A percentile compares a stretch with the other conserved stretches of the same genome.
phyloP scores from a whole-genome alignment of 139 green algal genomes.

The Chlorella sp. region DNA sequence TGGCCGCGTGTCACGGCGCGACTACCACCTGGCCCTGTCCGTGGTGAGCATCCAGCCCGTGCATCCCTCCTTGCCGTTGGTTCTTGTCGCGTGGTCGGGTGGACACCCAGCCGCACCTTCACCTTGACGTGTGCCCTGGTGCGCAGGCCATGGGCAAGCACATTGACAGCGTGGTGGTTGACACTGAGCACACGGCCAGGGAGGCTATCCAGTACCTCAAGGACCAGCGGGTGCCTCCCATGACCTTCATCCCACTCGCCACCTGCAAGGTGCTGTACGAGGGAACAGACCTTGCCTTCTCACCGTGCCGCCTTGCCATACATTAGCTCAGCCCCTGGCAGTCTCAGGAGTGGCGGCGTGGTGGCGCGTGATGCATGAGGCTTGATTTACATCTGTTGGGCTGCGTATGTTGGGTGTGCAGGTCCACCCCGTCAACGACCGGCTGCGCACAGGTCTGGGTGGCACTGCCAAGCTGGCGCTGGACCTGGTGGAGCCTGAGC shows the following conservation, averaged over 20 bases:
- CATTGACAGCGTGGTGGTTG: slow-evolving; percentile 88
- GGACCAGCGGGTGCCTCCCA: slow-evolving; percentile 58
- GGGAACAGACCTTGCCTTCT: too few relatives aligned
- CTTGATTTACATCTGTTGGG: too few relatives aligned
- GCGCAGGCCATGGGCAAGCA: slow-evolving; percentile 60
- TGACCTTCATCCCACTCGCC: slow-evolving; percentile 87
- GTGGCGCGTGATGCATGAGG: too few relatives aligned
- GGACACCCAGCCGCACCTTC: too few relatives aligned
- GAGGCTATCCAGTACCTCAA: slow-evolving; percentile 45
- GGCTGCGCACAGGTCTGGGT: slow-evolving; percentile 66
- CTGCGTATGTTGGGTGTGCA: too few relatives aligned
- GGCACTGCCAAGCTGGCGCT: slow-evolving; percentile 70
- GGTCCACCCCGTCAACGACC: slow-evolving; percentile 60
- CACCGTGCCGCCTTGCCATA: too few relatives aligned
- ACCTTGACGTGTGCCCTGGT: too few relatives aligned
- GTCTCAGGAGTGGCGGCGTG: too few relatives aligned
- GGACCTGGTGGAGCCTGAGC: slow-evolving; percentile 70
- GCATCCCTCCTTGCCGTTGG: background rate
- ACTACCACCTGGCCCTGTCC: slow-evolving; percentile 83
- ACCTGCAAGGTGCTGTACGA: slow-evolving; percentile 52
- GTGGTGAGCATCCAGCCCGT: slow-evolving; percentile 60
- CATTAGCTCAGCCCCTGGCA: too few relatives aligned
- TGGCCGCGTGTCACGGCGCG: slow-evolving; percentile 57
- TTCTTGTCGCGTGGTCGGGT: background rate
- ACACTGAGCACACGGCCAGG: slow-evolving; percentile 40